Percentiles rank a stretch among this genome's conserved stretches.
Evolutionary conservation across 148 eudicot genomes (phyloP).

Genomic region (Salicornia ramosissima): DNA sequence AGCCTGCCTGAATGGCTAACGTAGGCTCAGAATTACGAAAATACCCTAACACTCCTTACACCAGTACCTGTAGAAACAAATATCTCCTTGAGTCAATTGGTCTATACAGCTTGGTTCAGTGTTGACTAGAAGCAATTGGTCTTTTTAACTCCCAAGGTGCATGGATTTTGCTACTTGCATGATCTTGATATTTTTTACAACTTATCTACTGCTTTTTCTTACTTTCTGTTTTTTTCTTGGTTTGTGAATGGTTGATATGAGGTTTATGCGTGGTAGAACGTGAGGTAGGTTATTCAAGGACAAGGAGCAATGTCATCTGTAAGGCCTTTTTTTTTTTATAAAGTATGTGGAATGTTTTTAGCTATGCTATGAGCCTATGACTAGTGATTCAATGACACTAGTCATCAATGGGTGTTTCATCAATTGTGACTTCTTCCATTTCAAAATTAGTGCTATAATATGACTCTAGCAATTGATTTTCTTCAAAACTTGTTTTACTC

Average conservation of each 20-base stretch:
- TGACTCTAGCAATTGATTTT: too few relatives aligned
- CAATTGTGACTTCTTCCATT: too few relatives aligned
- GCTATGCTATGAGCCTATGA: too few relatives aligned
- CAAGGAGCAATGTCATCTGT: slow-evolving; percentile 1
- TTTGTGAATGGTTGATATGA: slow-evolving; percentile 1
- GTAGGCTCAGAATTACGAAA: too few relatives aligned
- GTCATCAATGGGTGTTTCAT: too few relatives aligned
- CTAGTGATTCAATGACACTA: too few relatives aligned
- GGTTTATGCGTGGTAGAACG: not conserved
- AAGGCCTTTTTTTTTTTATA: not conserved
- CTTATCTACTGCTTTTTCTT: not conserved
- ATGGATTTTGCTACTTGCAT: not conserved
- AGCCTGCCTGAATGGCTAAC: slow-evolving; percentile 15
- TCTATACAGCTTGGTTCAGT: not conserved
- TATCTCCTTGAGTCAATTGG: too few relatives aligned
- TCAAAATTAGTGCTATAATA: too few relatives aligned
- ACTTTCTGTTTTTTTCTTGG: not conserved
- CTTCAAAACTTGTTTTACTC: too few relatives aligned
- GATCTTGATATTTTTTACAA: not conserved
- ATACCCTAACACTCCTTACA: too few relatives aligned
- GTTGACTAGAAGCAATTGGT: not conserved
- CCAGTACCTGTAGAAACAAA: too few relatives aligned
- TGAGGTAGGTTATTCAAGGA: not conserved
- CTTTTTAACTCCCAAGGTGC: not conserved
- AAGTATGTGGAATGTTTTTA: too few relatives aligned